Percentiles rank a stretch among this genome's conserved stretches.
Evolutionary conservation across 2,329 filamentous ascomycete genomes (phyloP).

Genomic region (Aspergillus novoparasiticus): DNA sequence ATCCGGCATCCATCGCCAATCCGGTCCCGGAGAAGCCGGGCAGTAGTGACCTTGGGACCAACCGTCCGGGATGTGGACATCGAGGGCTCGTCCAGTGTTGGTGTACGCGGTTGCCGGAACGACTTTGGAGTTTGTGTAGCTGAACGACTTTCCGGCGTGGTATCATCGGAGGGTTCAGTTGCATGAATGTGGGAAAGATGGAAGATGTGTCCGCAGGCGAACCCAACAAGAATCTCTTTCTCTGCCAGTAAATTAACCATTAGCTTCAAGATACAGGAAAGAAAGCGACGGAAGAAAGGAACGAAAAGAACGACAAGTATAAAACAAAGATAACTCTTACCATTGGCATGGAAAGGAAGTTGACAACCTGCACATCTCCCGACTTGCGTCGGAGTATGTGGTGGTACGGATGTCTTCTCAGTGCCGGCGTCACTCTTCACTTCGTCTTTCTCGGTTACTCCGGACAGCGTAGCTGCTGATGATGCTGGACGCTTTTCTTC

Average conservation of each 20-base stretch:
- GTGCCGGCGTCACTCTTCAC: slow-evolving; percentile 16
- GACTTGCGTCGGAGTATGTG: slow-evolving; percentile 15
- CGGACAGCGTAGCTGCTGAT: slow-evolving; percentile 1
- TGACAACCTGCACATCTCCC: slow-evolving; percentile 44
- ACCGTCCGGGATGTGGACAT: slow-evolving; percentile 59
- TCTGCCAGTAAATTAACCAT: slow-evolving; percentile 36
- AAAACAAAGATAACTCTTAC: slow-evolving; percentile 27
- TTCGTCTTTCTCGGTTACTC: slow-evolving; percentile 11
- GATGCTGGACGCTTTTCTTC: slow-evolving; percentile 15
- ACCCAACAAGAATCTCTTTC: slow-evolving; percentile 62
- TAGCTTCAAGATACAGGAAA: neutral
- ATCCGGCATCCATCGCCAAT: slow-evolving; percentile 53
- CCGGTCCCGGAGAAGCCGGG: slow-evolving; percentile 73
- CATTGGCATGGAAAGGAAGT: slow-evolving; percentile 40
- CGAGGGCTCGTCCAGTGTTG: slow-evolving; percentile 28
- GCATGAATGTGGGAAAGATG: slow-evolving; percentile 64
- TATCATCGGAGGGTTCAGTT: slow-evolving; percentile 28
- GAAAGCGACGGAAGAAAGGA: neutral
- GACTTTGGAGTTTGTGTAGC: slow-evolving; percentile 26
- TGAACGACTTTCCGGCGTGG: slow-evolving; percentile 22
- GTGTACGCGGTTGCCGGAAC: slow-evolving; percentile 19
- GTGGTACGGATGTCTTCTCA: slow-evolving; percentile 18
- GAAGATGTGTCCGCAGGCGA: slow-evolving; percentile 70
- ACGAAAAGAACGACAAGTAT: neutral
- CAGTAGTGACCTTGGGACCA: slow-evolving; percentile 84